Percentiles rank a stretch among this genome's conserved stretches.
Conservation (phyloP, 2,329 filamentous ascomycete species). For the Exophiala spinifera region DNA sequence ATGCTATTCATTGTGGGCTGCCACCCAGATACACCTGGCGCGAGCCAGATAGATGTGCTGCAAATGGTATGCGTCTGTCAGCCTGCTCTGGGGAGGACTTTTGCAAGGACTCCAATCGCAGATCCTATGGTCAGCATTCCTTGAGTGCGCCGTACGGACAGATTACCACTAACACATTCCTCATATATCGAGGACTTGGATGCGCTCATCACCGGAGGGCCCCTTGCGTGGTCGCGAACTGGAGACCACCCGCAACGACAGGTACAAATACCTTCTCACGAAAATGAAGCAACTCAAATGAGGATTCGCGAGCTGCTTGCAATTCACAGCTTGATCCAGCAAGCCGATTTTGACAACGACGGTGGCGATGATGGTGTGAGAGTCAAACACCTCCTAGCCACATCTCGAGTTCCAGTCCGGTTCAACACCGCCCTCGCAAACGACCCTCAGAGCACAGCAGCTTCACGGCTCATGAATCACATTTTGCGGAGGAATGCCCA, state of each 20-base stretch:
- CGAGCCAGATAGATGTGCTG: slow-evolving; percentile 10
- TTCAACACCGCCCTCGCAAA: not conserved
- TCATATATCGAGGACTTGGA: slow-evolving; percentile 16
- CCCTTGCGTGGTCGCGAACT: not conserved
- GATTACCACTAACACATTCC: not conserved
- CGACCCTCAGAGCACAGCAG: not conserved
- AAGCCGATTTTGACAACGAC: slow-evolving; percentile 17
- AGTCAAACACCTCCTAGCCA: not conserved
- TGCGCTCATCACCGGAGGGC: slow-evolving; percentile 9
- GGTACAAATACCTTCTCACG: slow-evolving; percentile 8
- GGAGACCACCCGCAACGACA: slow-evolving; percentile 2
- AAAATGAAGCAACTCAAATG: slow-evolving; percentile 10
- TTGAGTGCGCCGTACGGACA: not conserved
- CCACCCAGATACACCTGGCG: slow-evolving; percentile 3
- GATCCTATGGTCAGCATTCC: slow-evolving; percentile 12
- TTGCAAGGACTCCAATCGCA: slow-evolving; percentile 11
- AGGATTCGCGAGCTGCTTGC: slow-evolving; percentile 14
- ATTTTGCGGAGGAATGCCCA: not conserved
- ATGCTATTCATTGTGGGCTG: slow-evolving; percentile 16
- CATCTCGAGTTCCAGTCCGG: not conserved
- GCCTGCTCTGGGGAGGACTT: slow-evolving; percentile 11
- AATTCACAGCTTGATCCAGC: slow-evolving; percentile 19
- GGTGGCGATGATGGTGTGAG: slow-evolving; percentile 16
- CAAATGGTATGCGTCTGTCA: slow-evolving; percentile 16
- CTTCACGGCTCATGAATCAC: not conserved